Base-by-base conservation (phyloP, 2,329 filamentous ascomycete species). In the Botrytis fragariae region DNA sequence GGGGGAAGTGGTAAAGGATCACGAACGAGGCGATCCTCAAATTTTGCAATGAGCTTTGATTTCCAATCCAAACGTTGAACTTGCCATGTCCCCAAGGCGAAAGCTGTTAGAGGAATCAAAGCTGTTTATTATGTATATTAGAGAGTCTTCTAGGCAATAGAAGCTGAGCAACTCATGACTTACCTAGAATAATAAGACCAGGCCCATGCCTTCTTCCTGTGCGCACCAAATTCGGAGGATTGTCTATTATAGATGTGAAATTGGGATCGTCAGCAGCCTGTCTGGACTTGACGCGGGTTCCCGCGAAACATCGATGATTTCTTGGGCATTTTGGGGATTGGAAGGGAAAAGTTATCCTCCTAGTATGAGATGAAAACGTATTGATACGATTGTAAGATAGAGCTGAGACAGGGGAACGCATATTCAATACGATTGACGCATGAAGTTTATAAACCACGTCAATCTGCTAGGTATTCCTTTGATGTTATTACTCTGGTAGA, bases 11-110 rank as follows among this genome's bases (percentile, higher is more conserved):
- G 95, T 0, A 99, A 86, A 0, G 96, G 96, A 29, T 92, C 88
- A 73, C 93, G 93, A 59, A 97, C 88, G 51, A 99, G 88, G 8
- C 95, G 92, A 85, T 99, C 95, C 84, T 98, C 96, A 82, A 93
- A 94, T 78, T 92, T 93, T 74, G 95, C 94, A 75, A 99, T 91
- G 20, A 99, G 87, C 63, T 97, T 92, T 6, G 94, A 94, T 82
- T 99, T 99, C 95, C 95, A 97, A 74, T 91, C 90, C 1, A 99
- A 88, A 18, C 96, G 92, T 82, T 97, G 90, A 71, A 99, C 93
- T 82, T 99, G 96, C 96, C 96, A 99, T 76, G 93, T 93, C 44
- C 96, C 96, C 25, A 99, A 90, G 72, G 87, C 85, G 82, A 99
- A 97, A 18, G 96, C 94, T 1, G 95, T 98, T 74, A 97, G 83